Evolutionary conservation across 208 protist species (phyloP), one percentile per base, ranked within the genome.

Genomic region (Crithidia thermophila): DNA sequence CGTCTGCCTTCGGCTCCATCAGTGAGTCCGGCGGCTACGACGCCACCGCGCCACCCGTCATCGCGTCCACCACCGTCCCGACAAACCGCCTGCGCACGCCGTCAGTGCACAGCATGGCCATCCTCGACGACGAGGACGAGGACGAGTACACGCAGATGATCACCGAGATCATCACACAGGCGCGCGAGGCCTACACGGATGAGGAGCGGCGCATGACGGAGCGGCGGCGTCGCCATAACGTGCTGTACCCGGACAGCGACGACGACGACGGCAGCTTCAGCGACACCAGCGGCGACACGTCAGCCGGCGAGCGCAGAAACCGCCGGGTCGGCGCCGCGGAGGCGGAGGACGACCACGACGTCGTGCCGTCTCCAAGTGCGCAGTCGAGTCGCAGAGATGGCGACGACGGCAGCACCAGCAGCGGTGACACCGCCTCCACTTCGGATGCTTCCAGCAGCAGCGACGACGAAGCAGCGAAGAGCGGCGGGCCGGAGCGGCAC

Each of bases 81-180:
- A 45, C 33, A 0, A 53, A 50, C 23, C 52, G 60, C 13, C 37
- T 57, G 33, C 59, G 10, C 31, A 40, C 42, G 4, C 30, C 60
- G 0, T 34, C 56, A 8, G 30, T 43, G 36, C 27, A 21, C 18
- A 69, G 43, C 18, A 18, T 11, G 9, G 65, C 30, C 25, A 50
- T 33, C n/a, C 40, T 42, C 36, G 68, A 51, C 27, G 50, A 37
- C 18, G 70, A 69, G 18, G 67, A 76, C n/a, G 65, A 79, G 47
- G 56, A 71, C 51, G 70, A 82, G 61, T 67, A 77, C 49, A 67
- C 64, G 65, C 57, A 71, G 23, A 80, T 62, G 55, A 63, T 80
- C 31, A 64, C 72, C 4, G 74, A 80, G 16, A 80, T 80, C 7
- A 75, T 80, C 37, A 71, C 66, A 0, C 47, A 67, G 45, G 74